Percentiles rank a stretch among this genome's conserved stretches.
These are phyloP conservation scores for Tilletia setariae DNA, from an alignment of 1,284 basidiomycete genomes.

Conservation along the genomic window DNA sequence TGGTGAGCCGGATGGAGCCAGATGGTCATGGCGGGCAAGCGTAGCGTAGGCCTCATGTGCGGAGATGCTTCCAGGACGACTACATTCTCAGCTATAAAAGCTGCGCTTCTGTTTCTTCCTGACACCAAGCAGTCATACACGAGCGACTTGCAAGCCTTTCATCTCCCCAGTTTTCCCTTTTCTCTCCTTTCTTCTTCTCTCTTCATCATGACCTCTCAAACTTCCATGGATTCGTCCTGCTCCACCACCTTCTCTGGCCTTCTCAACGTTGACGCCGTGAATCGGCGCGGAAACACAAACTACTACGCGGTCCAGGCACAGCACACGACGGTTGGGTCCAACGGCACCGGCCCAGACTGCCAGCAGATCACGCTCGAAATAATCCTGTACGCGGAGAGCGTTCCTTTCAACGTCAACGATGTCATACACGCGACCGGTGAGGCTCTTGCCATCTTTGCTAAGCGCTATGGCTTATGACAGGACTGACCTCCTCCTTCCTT, in stretches of 20 bases:
- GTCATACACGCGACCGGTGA: background rate
- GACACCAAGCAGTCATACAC: too few species aligned
- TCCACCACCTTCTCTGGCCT: background rate
- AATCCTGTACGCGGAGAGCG: background rate
- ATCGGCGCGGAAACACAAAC: background rate
- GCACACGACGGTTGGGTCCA: too few species aligned
- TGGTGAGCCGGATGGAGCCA: too few species aligned
- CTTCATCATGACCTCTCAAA: background rate
- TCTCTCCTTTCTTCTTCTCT: background rate
- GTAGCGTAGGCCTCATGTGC: background rate
- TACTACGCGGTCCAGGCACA: background rate
- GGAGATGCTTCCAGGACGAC: too few species aligned
- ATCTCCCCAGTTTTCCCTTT: background rate
- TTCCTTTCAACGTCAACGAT: background rate
- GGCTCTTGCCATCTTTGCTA: background rate
- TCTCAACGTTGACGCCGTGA: background rate
- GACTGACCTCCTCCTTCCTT: too few species aligned
- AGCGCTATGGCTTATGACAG: background rate
- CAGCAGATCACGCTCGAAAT: background rate
- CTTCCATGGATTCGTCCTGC: background rate
- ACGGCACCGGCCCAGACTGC: background rate
- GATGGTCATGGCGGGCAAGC: background rate
- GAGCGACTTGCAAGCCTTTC: background rate
- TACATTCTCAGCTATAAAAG: too few species aligned
- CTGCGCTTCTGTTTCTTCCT: too few species aligned